Percentiles rank a stretch among this genome's conserved stretches.
phyloP scores from a whole-genome alignment of 2,329 filamentous ascomycete genomes.

The Colletotrichum tropicale region DNA sequence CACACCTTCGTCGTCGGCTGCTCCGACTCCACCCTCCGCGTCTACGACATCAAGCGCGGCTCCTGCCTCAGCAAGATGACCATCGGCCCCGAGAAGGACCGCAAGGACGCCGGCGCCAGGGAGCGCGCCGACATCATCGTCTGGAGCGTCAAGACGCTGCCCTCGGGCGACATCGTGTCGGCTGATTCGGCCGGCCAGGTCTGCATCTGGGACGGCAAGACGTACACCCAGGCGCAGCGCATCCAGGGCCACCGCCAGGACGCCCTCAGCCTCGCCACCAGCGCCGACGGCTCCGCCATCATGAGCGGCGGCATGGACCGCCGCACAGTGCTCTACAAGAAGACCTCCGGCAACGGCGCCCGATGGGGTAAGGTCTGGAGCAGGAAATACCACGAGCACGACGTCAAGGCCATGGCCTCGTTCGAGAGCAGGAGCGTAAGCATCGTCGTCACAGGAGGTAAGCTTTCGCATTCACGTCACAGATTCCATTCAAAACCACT shows the following conservation, averaged over 20 bases:
- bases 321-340: conserved; percentile 82
- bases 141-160: conserved; percentile 90
- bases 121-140: conserved; percentile 86
- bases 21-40: conserved; percentile 93
- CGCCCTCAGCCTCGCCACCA: conserved; percentile 85
- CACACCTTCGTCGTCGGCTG: conserved; percentile 87
- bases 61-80: conserved; percentile 82
- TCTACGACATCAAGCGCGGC: conserved; percentile 85
- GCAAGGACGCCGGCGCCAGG: conserved; percentile 53
- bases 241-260: conserved; percentile 89
- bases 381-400: conserved; percentile 86
- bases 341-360: conserved; percentile 60
- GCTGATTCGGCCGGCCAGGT: conserved; percentile 95
- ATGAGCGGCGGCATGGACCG: conserved; percentile 93
- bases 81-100: conserved; percentile 69
- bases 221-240: conserved; percentile 85
- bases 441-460: conserved; percentile 90
- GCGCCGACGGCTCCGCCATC: conserved; percentile 79
- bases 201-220: conserved; percentile 91
- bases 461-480: background rate
- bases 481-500: background rate
- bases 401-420: conserved; percentile 92
- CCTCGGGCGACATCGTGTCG: conserved; percentile 88
- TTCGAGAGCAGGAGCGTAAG: conserved; percentile 87
- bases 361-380: conserved; percentile 89